phyloP scores from a whole-genome alignment of 129 eudicot genomes.

The Oenanthe sinensis region DNA sequence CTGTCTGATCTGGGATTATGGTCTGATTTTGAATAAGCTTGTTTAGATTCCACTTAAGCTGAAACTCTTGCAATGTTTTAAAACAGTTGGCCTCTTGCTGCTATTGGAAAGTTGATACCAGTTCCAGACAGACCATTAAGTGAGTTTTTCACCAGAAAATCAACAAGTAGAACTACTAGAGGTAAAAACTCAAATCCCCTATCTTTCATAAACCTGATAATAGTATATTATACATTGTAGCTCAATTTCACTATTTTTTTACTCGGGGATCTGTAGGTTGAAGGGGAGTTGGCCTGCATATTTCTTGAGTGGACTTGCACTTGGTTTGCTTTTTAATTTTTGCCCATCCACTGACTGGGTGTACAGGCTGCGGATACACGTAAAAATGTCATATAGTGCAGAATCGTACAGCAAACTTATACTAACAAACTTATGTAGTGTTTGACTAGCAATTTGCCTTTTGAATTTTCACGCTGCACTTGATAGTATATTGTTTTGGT shows the following conservation, averaged over 20 bases:
- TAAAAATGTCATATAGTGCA: not conserved
- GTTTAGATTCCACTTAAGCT: not conserved
- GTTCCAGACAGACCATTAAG: slow-evolving; percentile 47
- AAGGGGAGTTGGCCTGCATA: not conserved
- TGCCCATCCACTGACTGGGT: not conserved
- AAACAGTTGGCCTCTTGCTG: slow-evolving; percentile 62
- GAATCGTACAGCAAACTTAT: not conserved
- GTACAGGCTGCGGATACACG: not conserved
- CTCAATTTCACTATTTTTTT: not conserved
- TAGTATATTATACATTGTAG: not conserved
- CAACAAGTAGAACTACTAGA: slow-evolving; percentile 17
- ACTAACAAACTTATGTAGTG: not conserved
- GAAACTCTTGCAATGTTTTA: not conserved
- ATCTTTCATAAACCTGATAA: not conserved
- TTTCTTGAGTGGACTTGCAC: not conserved
- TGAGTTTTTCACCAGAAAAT: slow-evolving; percentile 34
- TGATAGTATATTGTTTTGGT: not conserved
- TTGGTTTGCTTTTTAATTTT: not conserved
- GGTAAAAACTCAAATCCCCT: not conserved
- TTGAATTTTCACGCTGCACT: not conserved
- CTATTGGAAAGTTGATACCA: slow-evolving; percentile 46
- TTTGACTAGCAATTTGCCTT: not conserved
- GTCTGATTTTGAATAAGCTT: not conserved
- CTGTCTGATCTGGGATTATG: not conserved
- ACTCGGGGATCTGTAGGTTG: not conserved